Percentiles rank a stretch among this genome's conserved stretches.
Evolutionary conservation across 1,139 yeast genomes (phyloP).

Genomic region (Kluyveromyces sp.): DNA sequence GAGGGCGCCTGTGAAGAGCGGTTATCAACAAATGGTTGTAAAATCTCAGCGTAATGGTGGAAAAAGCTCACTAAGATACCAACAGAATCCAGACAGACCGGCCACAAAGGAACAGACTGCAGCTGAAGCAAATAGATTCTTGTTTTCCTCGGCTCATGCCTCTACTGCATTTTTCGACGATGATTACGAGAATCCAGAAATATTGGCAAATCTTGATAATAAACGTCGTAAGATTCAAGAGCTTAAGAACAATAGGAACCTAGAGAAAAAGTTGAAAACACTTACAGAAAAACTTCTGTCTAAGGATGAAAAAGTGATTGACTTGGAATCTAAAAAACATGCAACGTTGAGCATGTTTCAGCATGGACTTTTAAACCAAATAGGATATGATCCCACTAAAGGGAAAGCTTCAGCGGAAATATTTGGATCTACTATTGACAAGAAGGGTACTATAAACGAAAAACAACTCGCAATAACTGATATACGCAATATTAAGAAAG

Average conservation of each 20-base stretch:
- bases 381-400: constrained; percentile 48
- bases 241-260: constrained; percentile 16
- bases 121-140: constrained; percentile 19
- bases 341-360: constrained; percentile 34
- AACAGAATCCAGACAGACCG: constrained; percentile 27
- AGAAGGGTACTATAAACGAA: constrained; percentile 10
- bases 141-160: constrained; percentile 35
- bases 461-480: constrained; percentile 24
- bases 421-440: constrained; percentile 14
- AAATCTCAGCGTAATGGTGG: constrained; percentile 11
- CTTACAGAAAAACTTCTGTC: constrained; percentile 19
- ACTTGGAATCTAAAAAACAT: neutral
- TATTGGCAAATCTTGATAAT: constrained; percentile 31
- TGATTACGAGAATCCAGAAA: constrained; percentile 42
- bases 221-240: constrained; percentile 25
- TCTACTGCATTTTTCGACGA: constrained; percentile 43
- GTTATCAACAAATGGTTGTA: constrained; percentile 31
- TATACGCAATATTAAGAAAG: constrained; percentile 29
- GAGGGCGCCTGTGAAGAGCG: constrained; percentile 37
- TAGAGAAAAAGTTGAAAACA: neutral
- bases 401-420: constrained; percentile 22
- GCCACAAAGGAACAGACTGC: constrained; percentile 22
- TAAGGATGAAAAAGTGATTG: constrained; percentile 15
- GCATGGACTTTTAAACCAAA: constrained; percentile 33
- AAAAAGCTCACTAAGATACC: constrained; percentile 9